Percentiles rank a stretch among this genome's conserved stretches.
phyloP scores from a whole-genome alignment of 164 flowering plant genomes.

The Vitis vinifera region ASM3070453v1 NC_081815.1:6898001-6898500 shows the following conservation, averaged over 20 bases:
- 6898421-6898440: slow-evolving; percentile 81
- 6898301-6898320: background rate
- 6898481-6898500: background rate
- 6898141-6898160: slow-evolving; percentile 91
- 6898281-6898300: slow-evolving; percentile 6
- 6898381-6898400: slow-evolving; percentile 97
- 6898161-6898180: slow-evolving; percentile 80
- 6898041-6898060: background rate
- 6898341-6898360: slow-evolving; percentile 22
- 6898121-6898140: slow-evolving; percentile 74
- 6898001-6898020: too few relatives aligned
- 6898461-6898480: background rate
- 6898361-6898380: slow-evolving; percentile 99
- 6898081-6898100: background rate
- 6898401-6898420: slow-evolving; percentile 94
- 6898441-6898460: slow-evolving; percentile 94
- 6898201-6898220: slow-evolving; percentile 74
- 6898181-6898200: slow-evolving; percentile 70
- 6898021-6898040: too few relatives aligned
- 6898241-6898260: slow-evolving; percentile 86
- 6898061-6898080: background rate
- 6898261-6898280: slow-evolving; percentile 90
- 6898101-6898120: background rate
- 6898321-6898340: slow-evolving; percentile 4
- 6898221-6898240: slow-evolving; percentile 81